Base-by-base conservation (phyloP, 169 alveolate species). In the Plasmodium ovale region DNA sequence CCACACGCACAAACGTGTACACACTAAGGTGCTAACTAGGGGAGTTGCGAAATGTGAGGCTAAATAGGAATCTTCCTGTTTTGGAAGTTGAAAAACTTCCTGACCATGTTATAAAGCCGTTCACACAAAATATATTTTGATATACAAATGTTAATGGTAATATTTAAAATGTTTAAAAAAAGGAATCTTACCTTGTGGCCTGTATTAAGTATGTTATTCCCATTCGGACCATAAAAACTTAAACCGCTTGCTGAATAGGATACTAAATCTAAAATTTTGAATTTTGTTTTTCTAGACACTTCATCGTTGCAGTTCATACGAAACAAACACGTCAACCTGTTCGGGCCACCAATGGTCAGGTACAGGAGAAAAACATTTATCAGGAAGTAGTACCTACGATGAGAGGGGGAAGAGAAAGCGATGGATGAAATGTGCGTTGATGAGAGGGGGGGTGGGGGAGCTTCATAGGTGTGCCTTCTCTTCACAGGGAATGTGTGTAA, bases 251-350 rank as follows among this genome's bases (percentile, higher is more conserved):
- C 97, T 33, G 96, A 92, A 47, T 95, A 82, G 0, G 98, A 77
- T 29, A 94, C 58, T 74, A 92, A 29, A 42, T 94, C 95, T 2
- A 96, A 87, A 16, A 96, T 49, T 49, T 95, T 96, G 67, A 96
- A 70, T 27, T 72, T 87, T 4, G 97, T 87, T 37, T 58, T 59
- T 37, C 92, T 89, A 14, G 97, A 94, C 68, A 92, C 89, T 49
- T 71, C 97, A 56, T 94, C 97, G 53, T 95, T 95, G 74, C 98
- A 96, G 92, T 96, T 96, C 85, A 95, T 94, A 56, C 98, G 95
- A 88, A 95, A 95, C 54, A 96, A 85, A 79, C 98, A 96, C 27
- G 97, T 88, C 68, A 96, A 71, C 33, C 72, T 87, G 77, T 90
- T 94, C 1, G 98, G 98, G 33, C 96, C 96, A 23, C 96, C 87